Evolutionary conservation across 1,284 basidiomycete species (phyloP), one percentile per base, ranked within the genome.

Genomic region (Sanghuangporus baumii): DNA sequence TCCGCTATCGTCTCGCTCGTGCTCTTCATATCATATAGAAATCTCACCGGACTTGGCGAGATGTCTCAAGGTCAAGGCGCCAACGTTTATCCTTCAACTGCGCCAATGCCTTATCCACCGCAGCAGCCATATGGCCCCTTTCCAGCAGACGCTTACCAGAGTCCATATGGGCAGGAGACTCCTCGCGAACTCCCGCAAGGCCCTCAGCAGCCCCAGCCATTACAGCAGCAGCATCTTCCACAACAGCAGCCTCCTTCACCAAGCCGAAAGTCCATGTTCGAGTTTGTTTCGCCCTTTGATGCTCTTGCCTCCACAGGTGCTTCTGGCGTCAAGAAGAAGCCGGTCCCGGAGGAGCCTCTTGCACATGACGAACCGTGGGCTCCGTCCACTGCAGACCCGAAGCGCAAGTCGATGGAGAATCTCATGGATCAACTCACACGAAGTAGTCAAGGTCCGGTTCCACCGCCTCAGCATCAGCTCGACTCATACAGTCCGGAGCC

Each of bases 281-380:
- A 91, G 56, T 93, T 90, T 66, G 80, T 88, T 61, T 91, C 89
- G 60, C 87, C 91, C 3, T 92, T 93, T 68, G 91, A 93, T 68
- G 88, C 89, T 12, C 79, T 93, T 36, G 72, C 75, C 34, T 76
- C 81, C 6, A 72, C 78, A 16, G 69, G 80, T 23, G 70, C 76
- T 6, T 66, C 75, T 47, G 68, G 76, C 7, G 72, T 81, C 59
- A 86, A 85, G 77, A 87, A 87, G 71, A 90, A 89, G 72, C 81
- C 85, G 12, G 78, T 79, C 3, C 67, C 67, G 2, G 50, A 64
- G 52, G 68, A 76, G 11, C 77, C 81, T 20, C 81, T 77, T 65
- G 73, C 74, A 58, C 80, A 76, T 62, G 87, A 89, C 47, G 85
- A 88, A 55, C 75, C 80, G 7, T 79, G 81, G 70, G 76, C 78